These are phyloP conservation scores for Cyberlindnera suaveolens DNA, from an alignment of 805 yeast genomes.

Conservation along the genomic window DNA sequence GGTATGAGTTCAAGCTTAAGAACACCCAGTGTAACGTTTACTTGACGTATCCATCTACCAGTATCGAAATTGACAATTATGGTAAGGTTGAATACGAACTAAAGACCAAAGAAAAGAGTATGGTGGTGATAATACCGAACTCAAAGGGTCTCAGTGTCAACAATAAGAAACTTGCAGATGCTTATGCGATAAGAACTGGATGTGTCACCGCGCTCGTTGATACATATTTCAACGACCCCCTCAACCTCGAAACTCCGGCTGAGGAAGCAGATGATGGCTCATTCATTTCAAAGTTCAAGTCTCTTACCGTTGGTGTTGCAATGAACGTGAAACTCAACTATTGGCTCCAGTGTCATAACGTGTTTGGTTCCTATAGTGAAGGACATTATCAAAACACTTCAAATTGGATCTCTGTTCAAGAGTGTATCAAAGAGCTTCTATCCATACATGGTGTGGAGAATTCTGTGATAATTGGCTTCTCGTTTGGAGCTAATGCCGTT, in stretches of 20 bases:
- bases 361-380: conserved; percentile 18
- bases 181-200: conserved; percentile 22
- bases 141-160: conserved; percentile 20
- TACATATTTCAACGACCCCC: conserved; percentile 18
- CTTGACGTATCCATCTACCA: conserved; percentile 18
- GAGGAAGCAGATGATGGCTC: not conserved
- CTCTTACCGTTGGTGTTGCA: conserved; percentile 15
- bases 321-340: conserved; percentile 11
- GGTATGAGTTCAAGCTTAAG: conserved; percentile 18
- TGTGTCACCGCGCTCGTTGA: conserved; percentile 23
- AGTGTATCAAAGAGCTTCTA: conserved; percentile 16
- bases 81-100: conserved; percentile 21
- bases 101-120: conserved; percentile 20
- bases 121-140: conserved; percentile 22
- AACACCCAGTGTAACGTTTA: conserved; percentile 13
- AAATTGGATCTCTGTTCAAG: conserved; percentile 13
- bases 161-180: conserved; percentile 23
- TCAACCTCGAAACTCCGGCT: conserved; percentile 6
- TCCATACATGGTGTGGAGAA: conserved; percentile 14
- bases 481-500: conserved; percentile 21
- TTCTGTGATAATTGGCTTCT: conserved; percentile 19
- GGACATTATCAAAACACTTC: conserved; percentile 15
- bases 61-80: conserved; percentile 17
- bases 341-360: conserved; percentile 20
- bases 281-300: conserved; percentile 16